Evolutionary conservation across 495 filamentous ascomycete species (phyloP), one percentile per base, ranked within the genome.

Genomic region (Neurospora africana): DNA sequence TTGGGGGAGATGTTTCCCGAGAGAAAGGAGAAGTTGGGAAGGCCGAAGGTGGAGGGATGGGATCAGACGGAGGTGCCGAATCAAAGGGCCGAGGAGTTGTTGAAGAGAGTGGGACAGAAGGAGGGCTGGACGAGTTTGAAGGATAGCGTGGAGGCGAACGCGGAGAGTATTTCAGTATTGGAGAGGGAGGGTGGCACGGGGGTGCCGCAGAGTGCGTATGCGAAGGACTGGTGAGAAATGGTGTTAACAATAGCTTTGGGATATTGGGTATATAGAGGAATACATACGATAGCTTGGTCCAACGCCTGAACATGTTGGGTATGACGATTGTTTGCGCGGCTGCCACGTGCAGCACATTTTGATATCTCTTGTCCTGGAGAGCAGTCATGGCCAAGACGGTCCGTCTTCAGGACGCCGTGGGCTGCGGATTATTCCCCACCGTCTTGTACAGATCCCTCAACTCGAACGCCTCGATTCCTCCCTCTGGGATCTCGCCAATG

Each of bases 401-500:
- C n/a, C n/a, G 15, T 23, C 41, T 19, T 84, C 80, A 85, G 3
- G 79, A 71, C 0, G 80, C 76, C 36, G 81, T 47, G 7, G 82
- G 80, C 68, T 83, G 80, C 2, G 80, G 82, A 23, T 84, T 84
- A 71, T 88, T 87, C 1, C 86, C 85, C 0, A 87, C 83, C 5
- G 80, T 82, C 74, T 85, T 84, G 72, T 86, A 87, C n/a, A 85
- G 73, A 71, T 85, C 85, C 71, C 84, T 82, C 77, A 88, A 79
- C 79, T 90, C 88, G 69, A 89, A 86, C 1, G 84, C 84, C 43
- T 90, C 88, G 72, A 85, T 81, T 0, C 85, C 88, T 1, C 93
- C 94, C 78, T 97, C 94, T 2, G 91, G 91, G 2, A 96, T 86
- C 81, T 97, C 93, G 19, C 91, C 94, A 8, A 97, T 87, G 72